Evolutionary conservation across 306 rosid species (phyloP).

Genomic region (Glycine soja): DNA sequence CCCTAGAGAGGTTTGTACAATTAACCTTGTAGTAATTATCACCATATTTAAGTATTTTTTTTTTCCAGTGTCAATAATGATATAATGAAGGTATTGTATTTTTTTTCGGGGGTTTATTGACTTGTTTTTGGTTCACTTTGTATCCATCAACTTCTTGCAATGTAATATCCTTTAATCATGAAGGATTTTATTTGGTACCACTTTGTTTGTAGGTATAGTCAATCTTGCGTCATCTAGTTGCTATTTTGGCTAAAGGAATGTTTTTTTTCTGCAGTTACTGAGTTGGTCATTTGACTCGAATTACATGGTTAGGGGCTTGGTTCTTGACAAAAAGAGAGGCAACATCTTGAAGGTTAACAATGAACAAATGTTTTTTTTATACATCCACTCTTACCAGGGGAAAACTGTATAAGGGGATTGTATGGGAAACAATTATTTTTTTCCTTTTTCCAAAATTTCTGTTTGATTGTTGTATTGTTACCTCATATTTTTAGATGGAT

Average conservation of each 20-base stretch:
- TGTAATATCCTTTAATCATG: background rate
- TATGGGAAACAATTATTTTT: constrained; percentile 6
- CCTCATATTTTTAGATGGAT: constrained; percentile 68
- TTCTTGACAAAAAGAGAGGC: constrained; percentile 82
- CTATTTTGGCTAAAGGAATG: constrained; percentile 36
- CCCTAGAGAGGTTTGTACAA: constrained; percentile 66
- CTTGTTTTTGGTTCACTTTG: background rate
- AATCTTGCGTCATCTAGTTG: constrained; percentile 9
- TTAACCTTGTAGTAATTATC: background rate
- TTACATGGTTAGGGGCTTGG: constrained; percentile 94
- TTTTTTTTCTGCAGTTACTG: constrained; percentile 62
- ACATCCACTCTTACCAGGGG: background rate
- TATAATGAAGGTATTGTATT: background rate
- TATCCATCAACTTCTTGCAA: constrained; percentile 23
- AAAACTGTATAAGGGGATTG: constrained; percentile 15
- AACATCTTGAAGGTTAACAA: constrained; percentile 78
- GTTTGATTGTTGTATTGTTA: constrained; percentile 30
- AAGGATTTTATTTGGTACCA: background rate
- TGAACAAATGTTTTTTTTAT: background rate
- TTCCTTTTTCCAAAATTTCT: background rate
- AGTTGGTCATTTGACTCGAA: constrained; percentile 75
- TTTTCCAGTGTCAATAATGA: background rate
- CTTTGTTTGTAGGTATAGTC: background rate
- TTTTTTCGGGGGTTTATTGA: background rate
- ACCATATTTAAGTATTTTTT: constrained; percentile 11